Evolutionary conservation across 805 yeast genomes (phyloP).

Genomic region (Candida nonsorbophila): DNA sequence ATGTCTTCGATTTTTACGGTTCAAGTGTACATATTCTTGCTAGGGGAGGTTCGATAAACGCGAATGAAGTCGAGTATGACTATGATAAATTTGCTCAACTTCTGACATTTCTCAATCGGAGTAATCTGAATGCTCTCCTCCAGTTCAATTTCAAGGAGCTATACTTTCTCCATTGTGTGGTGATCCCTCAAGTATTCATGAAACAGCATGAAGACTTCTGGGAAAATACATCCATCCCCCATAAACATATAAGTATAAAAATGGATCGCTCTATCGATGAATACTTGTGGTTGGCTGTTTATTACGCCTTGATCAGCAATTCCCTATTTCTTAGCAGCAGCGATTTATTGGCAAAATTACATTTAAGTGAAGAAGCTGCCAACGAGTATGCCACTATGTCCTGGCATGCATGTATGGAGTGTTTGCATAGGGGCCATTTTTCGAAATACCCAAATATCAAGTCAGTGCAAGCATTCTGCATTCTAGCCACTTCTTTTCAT

Average conservation of each 20-base stretch:
- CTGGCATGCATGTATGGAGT: slow-evolving; percentile 24
- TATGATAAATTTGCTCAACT: slow-evolving; percentile 4
- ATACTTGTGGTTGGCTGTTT: slow-evolving; percentile 21
- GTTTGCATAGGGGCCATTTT: slow-evolving; percentile 23
- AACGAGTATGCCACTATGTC: slow-evolving; percentile 20
- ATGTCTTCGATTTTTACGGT: no score
- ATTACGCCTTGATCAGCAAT: slow-evolving; percentile 23
- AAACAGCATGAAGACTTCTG: slow-evolving; percentile 16
- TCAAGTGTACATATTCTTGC: slow-evolving; percentile 4
- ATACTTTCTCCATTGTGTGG: slow-evolving; percentile 11
- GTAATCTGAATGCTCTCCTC: slow-evolving; percentile 3
- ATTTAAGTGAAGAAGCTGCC: slow-evolving; percentile 15
- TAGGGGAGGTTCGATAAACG: no score
- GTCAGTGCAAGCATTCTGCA: slow-evolving; percentile 18
- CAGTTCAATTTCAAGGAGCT: slow-evolving; percentile 11
- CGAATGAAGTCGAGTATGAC: slow-evolving; percentile 3
- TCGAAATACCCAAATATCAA: slow-evolving; percentile 20
- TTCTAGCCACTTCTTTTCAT: slow-evolving; percentile 19
- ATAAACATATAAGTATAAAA: slow-evolving; percentile 17
- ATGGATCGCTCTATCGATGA: slow-evolving; percentile 16
- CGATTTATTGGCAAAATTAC: slow-evolving; percentile 11
- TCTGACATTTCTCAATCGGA: slow-evolving; percentile 3
- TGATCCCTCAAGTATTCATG: slow-evolving; percentile 6
- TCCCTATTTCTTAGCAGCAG: slow-evolving; percentile 20
- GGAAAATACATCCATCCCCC: slow-evolving; percentile 10